Conservation (phyloP, 2,329 filamentous ascomycete species). For the Trichophaea hybrida region DNA sequence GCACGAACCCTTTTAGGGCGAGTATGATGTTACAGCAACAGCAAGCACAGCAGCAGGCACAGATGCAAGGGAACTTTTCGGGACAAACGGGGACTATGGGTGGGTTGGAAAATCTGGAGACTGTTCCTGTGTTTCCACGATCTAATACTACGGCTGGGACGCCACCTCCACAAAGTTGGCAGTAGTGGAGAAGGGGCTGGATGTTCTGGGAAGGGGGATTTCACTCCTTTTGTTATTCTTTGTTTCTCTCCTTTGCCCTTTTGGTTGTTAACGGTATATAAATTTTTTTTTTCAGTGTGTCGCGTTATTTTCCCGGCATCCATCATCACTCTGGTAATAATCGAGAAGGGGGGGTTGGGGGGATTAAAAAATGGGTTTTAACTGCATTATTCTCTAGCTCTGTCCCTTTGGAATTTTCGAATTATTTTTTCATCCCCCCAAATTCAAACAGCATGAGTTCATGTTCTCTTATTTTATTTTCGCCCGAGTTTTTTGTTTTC, state of each 20-base stretch:
- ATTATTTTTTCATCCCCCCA: too few relatives aligned
- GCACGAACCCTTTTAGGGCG: constrained; percentile 74
- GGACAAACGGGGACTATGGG: constrained; percentile 38
- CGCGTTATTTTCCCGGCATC: too few relatives aligned
- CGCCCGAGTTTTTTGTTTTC: too few relatives aligned
- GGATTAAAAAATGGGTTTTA: too few relatives aligned
- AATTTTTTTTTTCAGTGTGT: too few relatives aligned
- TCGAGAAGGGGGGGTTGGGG: too few relatives aligned
- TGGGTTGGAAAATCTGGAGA: constrained; percentile 61
- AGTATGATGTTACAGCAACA: constrained; percentile 79
- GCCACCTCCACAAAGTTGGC: not conserved
- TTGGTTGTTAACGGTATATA: not conserved
- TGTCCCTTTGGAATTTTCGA: too few relatives aligned
- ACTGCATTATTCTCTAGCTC: too few relatives aligned
- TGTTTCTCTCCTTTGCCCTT: not conserved
- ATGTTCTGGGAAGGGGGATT: not conserved
- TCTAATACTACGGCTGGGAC: not conserved
- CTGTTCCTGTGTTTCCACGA: constrained; percentile 72
- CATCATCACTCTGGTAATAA: too few relatives aligned
- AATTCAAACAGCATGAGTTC: too few relatives aligned
- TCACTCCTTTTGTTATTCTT: not conserved
- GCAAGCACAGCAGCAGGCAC: constrained; percentile 54
- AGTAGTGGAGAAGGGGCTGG: not conserved
- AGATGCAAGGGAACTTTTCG: constrained; percentile 19
- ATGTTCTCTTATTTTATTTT: too few relatives aligned